Evolutionary conservation across 2,329 filamentous ascomycete species (phyloP).

Genomic region (Hymenoscyphus occultus): DNA sequence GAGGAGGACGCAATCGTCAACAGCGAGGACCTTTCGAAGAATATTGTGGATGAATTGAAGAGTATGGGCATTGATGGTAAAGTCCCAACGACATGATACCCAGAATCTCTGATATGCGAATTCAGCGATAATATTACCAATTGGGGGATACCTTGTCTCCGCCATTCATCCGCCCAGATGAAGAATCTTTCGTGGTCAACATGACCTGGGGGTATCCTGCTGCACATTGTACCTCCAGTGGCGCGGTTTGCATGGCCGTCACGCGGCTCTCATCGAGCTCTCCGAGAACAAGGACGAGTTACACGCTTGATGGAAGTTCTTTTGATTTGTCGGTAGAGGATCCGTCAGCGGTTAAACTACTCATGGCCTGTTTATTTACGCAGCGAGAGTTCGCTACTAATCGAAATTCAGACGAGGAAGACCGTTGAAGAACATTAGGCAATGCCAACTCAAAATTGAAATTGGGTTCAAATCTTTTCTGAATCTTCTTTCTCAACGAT

Average conservation of each 20-base stretch:
- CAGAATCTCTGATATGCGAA: not conserved
- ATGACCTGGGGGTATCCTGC: not conserved
- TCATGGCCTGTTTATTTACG: not conserved
- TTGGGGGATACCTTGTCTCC: not conserved
- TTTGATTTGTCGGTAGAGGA: not conserved
- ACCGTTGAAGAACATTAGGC: not conserved
- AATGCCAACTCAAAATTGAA: not conserved
- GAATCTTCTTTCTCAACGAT: not conserved
- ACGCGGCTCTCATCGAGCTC: not conserved
- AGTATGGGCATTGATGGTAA: conserved; percentile 10
- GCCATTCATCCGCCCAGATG: not conserved
- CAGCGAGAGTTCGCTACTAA: not conserved
- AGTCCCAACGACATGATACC: not conserved
- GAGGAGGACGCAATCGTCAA: not conserved
- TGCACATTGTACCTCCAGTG: not conserved
- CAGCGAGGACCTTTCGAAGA: conserved; percentile 13
- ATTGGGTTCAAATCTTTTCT: not conserved
- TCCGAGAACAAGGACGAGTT: not conserved
- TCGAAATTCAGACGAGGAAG: not conserved
- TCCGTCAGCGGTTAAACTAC: not conserved
- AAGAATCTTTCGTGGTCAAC: not conserved
- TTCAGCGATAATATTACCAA: not conserved
- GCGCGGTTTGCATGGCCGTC: not conserved
- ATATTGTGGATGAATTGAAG: conserved; percentile 13
- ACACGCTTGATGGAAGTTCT: not conserved